Percentiles rank a stretch among this genome's conserved stretches.
Evolutionary conservation across 208 protist species (phyloP).

Genomic region (Trypanosoma mega): DNA sequence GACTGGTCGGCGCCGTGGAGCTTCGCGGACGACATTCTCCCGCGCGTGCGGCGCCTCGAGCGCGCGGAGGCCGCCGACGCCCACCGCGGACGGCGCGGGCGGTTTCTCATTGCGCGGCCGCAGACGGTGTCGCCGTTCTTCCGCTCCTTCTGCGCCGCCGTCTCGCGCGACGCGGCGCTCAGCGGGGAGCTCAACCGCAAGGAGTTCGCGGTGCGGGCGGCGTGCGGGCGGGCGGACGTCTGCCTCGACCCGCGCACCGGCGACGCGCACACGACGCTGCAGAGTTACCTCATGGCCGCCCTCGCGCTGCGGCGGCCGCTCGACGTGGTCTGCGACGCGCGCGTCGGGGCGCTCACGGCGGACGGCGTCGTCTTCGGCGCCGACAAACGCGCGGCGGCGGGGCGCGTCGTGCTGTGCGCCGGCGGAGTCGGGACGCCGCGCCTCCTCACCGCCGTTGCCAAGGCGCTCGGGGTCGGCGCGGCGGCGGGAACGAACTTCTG

Average conservation of each 20-base stretch:
- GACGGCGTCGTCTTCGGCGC: constrained; percentile 30
- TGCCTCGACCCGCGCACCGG: constrained; percentile 56
- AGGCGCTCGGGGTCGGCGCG: constrained; percentile 35
- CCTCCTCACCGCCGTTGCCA: constrained; percentile 51
- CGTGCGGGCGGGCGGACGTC: constrained; percentile 60
- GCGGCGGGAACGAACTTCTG: constrained; percentile 64
- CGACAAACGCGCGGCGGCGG: constrained; percentile 42
- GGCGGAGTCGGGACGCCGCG: constrained; percentile 60
- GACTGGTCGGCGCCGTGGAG: constrained; percentile 73
- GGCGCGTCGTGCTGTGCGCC: constrained; percentile 57
- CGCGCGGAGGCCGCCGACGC: constrained; percentile 57
- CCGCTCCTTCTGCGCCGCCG: constrained; percentile 67
- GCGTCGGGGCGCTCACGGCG: constrained; percentile 47
- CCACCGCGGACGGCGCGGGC: constrained; percentile 71
- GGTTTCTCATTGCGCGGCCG: constrained; percentile 61
- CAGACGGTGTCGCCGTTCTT: constrained; percentile 69
- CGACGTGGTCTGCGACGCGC: constrained; percentile 52
- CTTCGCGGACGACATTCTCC: constrained; percentile 71
- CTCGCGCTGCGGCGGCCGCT: constrained; percentile 63
- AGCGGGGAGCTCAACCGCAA: constrained; percentile 68
- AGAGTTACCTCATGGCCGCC: constrained; percentile 73
- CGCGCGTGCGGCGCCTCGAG: constrained; percentile 56
- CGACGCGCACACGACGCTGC: constrained; percentile 64
- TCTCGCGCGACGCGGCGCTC: constrained; percentile 66
- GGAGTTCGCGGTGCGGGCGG: constrained; percentile 43